Base-by-base conservation (phyloP, 2,329 filamentous ascomycete species). In the Neobulgaria alba region DNA sequence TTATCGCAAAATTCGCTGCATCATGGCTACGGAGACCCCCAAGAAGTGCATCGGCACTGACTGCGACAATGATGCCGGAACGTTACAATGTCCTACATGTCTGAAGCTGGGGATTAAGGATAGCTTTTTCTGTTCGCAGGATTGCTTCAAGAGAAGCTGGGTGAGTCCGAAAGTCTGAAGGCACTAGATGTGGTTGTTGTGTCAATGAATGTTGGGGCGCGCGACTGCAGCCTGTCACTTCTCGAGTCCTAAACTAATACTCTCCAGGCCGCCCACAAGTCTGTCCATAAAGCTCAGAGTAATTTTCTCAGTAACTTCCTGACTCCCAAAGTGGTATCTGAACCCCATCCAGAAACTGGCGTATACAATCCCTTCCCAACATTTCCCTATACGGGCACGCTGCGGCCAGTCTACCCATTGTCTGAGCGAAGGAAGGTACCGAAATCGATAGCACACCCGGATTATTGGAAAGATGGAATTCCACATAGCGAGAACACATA, bases 101-200 rank as follows among this genome's bases (percentile, higher is more conserved):
- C 73, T 95, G 57, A 95, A 95, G 67, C 69, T 89, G 33, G 85
- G 83, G 39, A 82, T 80, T 56, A 79, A 89, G 60, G 86, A 92
- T 58, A 94, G 87, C 68, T 95, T 80, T 67, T 98, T 96, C 68
- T 98, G 92, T 70, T 88, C 88, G 19, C 92, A 98, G 64, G 92
- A 96, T 56, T 98, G 92, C 71, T 98, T 98, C 69, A 96, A 95
- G 73, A 82, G 80, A 64, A 98, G 88, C 71, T 98, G 92, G 92
- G 92, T 96, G 79, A 56, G 77, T 26, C 23, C 12, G 23, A 26
- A 12, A 26, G 18, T 14, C n/a, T n/a, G n/a, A n/a, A n/a, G n/a
- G n/a, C n/a, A n/a, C n/a, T n/a, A n/a, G n/a, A n/a, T n/a, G n/a
- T n/a, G n/a, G n/a, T n/a, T n/a, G n/a, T n/a, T n/a, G n/a, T n/a